Conservation (phyloP, 805 yeast genomes). For the Candida ficus region DNA sequence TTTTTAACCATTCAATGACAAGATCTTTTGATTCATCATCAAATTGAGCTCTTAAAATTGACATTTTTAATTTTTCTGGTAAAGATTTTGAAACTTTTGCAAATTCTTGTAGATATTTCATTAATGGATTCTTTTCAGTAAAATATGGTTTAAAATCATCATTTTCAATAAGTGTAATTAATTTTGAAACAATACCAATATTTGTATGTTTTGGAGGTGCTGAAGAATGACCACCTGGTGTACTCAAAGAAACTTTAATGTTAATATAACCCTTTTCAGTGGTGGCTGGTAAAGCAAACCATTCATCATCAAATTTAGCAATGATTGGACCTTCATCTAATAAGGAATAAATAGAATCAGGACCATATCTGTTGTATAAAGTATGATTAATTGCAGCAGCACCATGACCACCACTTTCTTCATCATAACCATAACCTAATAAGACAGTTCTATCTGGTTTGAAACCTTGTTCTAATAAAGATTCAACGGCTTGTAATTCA, state of each 20-base stretch:
- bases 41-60: conserved; percentile 32
- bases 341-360: conserved; percentile 52
- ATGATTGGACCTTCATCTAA: conserved; percentile 64
- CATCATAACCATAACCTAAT: conserved; percentile 73
- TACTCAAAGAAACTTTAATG: conserved; percentile 42
- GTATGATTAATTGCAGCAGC: conserved; percentile 34
- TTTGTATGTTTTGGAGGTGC: conserved; percentile 79
- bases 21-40: conserved; percentile 32
- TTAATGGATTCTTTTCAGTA: conserved; percentile 53
- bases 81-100: conserved; percentile 41
- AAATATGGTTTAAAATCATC: conserved; percentile 44
- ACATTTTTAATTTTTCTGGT: conserved; percentile 22
- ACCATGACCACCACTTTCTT: conserved; percentile 51
- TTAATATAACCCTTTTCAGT: conserved; percentile 39
- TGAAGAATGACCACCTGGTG: conserved; percentile 79
- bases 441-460: conserved; percentile 59
- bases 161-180: conserved; percentile 50
- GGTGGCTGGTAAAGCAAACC: conserved; percentile 42
- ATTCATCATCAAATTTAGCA: conserved; percentile 31
- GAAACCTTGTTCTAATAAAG: conserved; percentile 44
- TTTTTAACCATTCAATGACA: conserved; percentile 26
- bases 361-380: conserved; percentile 52
- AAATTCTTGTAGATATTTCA: conserved; percentile 49
- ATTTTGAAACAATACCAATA: conserved; percentile 65
- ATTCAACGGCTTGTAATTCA: conserved; percentile 61